Percentiles rank a stretch among this genome's conserved stretches.
These are phyloP conservation scores for Chaetomiaceae sp. DNA, from an alignment of 2,329 filamentous ascomycete genomes.

Conservation along the genomic window DNA sequence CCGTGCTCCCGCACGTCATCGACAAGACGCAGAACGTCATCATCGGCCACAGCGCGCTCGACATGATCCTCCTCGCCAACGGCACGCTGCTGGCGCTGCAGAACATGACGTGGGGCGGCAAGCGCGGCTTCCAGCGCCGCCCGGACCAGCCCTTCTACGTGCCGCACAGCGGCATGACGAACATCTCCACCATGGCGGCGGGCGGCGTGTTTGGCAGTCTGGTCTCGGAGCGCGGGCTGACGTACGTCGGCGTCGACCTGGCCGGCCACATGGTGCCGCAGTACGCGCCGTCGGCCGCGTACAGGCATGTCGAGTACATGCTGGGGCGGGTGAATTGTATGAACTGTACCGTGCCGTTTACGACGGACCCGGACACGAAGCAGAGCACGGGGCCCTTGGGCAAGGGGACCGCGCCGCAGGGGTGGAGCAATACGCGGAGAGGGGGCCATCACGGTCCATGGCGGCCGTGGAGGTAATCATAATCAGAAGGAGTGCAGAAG, in stretches of 20 bases:
- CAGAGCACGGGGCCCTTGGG: conserved; percentile 29
- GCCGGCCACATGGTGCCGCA: conserved; percentile 66
- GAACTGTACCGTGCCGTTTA: conserved; percentile 38
- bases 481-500: not conserved
- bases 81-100: conserved; percentile 69
- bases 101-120: conserved; percentile 75
- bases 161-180: conserved; percentile 53
- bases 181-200: conserved; percentile 29
- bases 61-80: conserved; percentile 63
- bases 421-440: conserved; percentile 22
- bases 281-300: conserved; percentile 64
- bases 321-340: conserved; percentile 64
- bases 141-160: conserved; percentile 65
- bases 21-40: conserved; percentile 69
- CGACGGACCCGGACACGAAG: conserved; percentile 26
- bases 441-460: not conserved
- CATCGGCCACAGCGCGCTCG: conserved; percentile 66
- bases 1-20: conserved; percentile 65
- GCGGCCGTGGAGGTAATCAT: not conserved
- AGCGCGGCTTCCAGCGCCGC: conserved; percentile 61
- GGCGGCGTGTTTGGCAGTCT: conserved; percentile 65
- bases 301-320: conserved; percentile 70
- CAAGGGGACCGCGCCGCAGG: conserved; percentile 30
- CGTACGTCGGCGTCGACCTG: conserved; percentile 60
- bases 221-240: conserved; percentile 72